These are phyloP conservation scores for Hypoxylon sp. DNA, from an alignment of 2,329 filamentous ascomycete genomes.

Conservation along the genomic window DNA sequence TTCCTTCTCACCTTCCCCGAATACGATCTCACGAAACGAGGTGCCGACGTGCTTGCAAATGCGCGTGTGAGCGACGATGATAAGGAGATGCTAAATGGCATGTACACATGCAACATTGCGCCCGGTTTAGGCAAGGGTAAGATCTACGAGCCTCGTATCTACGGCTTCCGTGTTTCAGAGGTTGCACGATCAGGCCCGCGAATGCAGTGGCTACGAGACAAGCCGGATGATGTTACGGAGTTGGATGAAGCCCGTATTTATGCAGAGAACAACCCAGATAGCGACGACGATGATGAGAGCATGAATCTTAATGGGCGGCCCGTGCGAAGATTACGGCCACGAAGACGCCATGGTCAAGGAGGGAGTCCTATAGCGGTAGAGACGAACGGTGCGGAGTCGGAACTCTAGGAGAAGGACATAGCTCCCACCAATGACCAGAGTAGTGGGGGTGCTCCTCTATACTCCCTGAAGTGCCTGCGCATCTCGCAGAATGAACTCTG, in stretches of 20 bases:
- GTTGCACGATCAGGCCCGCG: slow-evolving; percentile 88
- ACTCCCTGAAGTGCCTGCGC: not conserved
- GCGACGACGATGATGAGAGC: slow-evolving; percentile 68
- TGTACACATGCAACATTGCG: slow-evolving; percentile 87
- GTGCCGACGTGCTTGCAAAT: slow-evolving; percentile 67
- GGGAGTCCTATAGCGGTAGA: slow-evolving; percentile 70
- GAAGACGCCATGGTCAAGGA: slow-evolving; percentile 60
- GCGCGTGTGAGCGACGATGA: slow-evolving; percentile 59
- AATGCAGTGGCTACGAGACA: slow-evolving; percentile 95
- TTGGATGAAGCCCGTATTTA: slow-evolving; percentile 80
- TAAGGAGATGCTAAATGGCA: slow-evolving; percentile 79
- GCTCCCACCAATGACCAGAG: slow-evolving; percentile 6
- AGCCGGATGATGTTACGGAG: slow-evolving; percentile 82
- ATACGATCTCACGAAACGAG: slow-evolving; percentile 84
- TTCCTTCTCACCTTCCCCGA: slow-evolving; percentile 99
- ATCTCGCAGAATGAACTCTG: not conserved
- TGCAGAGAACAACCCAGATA: slow-evolving; percentile 65
- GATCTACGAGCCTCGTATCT: slow-evolving; percentile 96
- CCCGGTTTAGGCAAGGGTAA: slow-evolving; percentile 84
- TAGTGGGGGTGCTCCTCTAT: slow-evolving; percentile 7
- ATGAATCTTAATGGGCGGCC: slow-evolving; percentile 60
- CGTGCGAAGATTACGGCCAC: slow-evolving; percentile 58
- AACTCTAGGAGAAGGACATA: slow-evolving; percentile 56
- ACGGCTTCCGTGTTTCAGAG: slow-evolving; percentile 95
- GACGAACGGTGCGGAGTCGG: slow-evolving; percentile 68